phyloP scores from a whole-genome alignment of 345 rosid species.

The Gossypium arboreum region DNA sequence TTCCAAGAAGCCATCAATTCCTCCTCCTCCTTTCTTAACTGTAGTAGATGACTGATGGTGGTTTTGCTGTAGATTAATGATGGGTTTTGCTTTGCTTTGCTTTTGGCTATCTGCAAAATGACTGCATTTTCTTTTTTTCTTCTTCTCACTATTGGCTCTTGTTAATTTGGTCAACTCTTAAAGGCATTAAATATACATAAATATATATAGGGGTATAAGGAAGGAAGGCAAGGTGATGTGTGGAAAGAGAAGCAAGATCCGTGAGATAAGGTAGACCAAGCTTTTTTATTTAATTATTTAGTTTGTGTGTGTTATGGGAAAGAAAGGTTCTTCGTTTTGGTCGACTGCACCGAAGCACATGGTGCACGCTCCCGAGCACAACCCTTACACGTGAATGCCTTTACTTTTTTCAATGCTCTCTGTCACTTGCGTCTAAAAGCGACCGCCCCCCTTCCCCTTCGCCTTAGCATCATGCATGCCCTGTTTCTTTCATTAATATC shows the following conservation, averaged over 20 bases:
- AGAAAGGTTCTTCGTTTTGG: constrained; percentile 12
- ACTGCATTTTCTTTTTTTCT: background rate
- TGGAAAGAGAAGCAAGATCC: constrained; percentile 58
- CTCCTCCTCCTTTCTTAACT: no score
- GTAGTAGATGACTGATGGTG: no score
- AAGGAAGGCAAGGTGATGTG: background rate
- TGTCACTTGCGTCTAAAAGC: constrained; percentile 11
- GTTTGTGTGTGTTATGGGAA: constrained; percentile 5
- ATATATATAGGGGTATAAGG: background rate
- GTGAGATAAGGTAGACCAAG: constrained; percentile 48
- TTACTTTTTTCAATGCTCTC: background rate
- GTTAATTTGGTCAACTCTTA: background rate
- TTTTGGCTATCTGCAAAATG: background rate
- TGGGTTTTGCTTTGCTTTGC: background rate
- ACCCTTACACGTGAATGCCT: constrained; percentile 39
- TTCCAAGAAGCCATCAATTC: constrained; percentile 20
- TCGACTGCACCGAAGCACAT: constrained; percentile 36
- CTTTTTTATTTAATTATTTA: constrained; percentile 2
- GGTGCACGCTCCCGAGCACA: constrained; percentile 31
- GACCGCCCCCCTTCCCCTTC: background rate
- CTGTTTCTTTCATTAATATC: background rate
- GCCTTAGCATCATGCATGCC: background rate
- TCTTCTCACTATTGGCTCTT: background rate
- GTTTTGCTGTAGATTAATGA: background rate
- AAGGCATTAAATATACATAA: background rate